Conservation (phyloP, 2,329 filamentous ascomycete genomes). For the Exophiala bonariae region DNA sequence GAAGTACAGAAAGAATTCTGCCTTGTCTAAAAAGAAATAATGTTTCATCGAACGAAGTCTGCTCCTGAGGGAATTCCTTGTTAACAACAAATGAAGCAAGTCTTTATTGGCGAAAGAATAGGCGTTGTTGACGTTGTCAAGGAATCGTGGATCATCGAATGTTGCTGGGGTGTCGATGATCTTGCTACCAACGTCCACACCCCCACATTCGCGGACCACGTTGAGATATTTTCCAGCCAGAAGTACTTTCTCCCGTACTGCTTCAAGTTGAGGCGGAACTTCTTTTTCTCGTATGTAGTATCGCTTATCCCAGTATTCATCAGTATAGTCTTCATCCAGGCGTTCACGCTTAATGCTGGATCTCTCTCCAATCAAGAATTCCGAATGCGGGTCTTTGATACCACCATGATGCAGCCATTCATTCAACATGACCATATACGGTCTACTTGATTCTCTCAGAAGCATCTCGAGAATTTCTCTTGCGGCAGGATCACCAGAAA, state of each 20-base stretch:
- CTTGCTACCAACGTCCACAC: conserved; percentile 87
- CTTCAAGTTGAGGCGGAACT: conserved; percentile 86
- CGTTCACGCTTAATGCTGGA: conserved; percentile 90
- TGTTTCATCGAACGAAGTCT: conserved; percentile 90
- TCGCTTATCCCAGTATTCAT: conserved; percentile 98
- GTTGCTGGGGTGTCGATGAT: conserved; percentile 81
- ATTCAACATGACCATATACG: conserved; percentile 98
- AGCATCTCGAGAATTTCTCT: conserved; percentile 77
- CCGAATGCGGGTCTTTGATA: conserved; percentile 89
- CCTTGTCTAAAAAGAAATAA: conserved; percentile 98
- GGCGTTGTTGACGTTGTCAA: conserved; percentile 93
- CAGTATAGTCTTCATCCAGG: conserved; percentile 93
- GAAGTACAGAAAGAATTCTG: conserved; percentile 98
- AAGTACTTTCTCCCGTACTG: conserved; percentile 89
- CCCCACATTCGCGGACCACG: conserved; percentile 94
- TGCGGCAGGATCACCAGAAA: conserved; percentile 91
- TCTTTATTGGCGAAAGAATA: conserved; percentile 96
- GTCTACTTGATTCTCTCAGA: conserved; percentile 81
- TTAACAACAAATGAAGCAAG: conserved; percentile 84
- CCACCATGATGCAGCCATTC: conserved; percentile 97
- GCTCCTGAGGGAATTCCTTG: conserved; percentile 85
- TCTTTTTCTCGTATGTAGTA: conserved; percentile 93
- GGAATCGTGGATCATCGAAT: conserved; percentile 86
- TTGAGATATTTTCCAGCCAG: conserved; percentile 97
- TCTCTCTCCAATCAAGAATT: conserved; percentile 94